Evolutionary conservation across 352 stramenopile species (phyloP).

Genomic region (Phytophthora crassamura): DNA sequence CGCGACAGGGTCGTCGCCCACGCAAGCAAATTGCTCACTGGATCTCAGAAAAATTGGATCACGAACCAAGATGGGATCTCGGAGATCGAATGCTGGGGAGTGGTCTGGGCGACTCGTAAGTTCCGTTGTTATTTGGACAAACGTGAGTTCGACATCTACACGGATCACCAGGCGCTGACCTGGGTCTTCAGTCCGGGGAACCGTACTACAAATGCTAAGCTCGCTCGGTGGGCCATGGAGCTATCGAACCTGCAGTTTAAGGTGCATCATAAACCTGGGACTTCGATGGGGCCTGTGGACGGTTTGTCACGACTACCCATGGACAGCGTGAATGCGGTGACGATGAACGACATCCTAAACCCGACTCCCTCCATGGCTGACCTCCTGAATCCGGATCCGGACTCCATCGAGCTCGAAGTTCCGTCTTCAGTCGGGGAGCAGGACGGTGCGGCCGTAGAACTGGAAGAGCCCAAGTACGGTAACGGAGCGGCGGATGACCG

Average conservation of each 20-base stretch:
- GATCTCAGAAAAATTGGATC: slow-evolving; percentile 9
- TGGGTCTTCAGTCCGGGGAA: slow-evolving; percentile 7
- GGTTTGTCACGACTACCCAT: too few relatives aligned
- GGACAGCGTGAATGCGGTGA: too few relatives aligned
- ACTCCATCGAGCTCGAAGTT: neutral
- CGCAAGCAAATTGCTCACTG: slow-evolving; percentile 2
- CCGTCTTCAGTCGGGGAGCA: slow-evolving; percentile 4
- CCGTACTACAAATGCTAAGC: slow-evolving; percentile 2
- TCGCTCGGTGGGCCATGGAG: slow-evolving; percentile 6
- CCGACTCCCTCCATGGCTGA: too few relatives aligned
- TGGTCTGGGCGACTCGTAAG: slow-evolving; percentile 4
- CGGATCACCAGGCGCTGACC: slow-evolving; percentile 7
- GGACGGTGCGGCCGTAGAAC: neutral
- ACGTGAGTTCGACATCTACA: slow-evolving; percentile 8
- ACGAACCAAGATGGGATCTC: neutral
- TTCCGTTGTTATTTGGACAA: slow-evolving; percentile 12
- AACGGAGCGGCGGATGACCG: neutral
- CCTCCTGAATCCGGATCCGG: neutral
- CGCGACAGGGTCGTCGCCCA: slow-evolving; percentile 1
- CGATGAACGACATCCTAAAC: too few relatives aligned
- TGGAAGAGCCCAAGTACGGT: neutral
- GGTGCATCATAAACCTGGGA: too few relatives aligned
- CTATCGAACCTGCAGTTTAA: neutral
- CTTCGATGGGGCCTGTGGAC: too few relatives aligned
- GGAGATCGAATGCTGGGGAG: slow-evolving; percentile 9